Conservation (phyloP, 192 early-diverging fungal genomes). For the Coemansia interrupta region DNA sequence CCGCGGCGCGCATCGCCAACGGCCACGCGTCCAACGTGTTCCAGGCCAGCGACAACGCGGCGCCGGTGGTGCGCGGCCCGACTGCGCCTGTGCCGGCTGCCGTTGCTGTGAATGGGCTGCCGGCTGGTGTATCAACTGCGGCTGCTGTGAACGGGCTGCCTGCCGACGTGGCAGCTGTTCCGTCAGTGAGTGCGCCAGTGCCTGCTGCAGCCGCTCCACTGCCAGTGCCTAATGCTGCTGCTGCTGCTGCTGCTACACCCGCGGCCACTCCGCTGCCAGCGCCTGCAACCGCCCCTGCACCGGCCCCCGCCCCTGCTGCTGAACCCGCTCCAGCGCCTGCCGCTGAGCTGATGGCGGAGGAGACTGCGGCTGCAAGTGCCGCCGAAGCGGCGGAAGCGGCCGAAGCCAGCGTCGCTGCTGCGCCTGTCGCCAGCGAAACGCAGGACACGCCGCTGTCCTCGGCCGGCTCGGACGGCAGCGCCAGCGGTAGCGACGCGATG, state of each 20-base stretch:
- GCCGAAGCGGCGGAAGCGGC: neutral
- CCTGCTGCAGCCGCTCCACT: neutral
- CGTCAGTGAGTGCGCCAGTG: neutral
- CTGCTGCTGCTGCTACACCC: neutral
- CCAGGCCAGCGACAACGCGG: slow-evolving; percentile 34
- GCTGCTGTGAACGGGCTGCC: neutral
- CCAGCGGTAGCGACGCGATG: neutral
- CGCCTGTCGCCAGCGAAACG: neutral
- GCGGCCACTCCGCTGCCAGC: too few relatives aligned
- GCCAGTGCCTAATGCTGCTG: neutral
- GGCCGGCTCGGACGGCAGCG: neutral
- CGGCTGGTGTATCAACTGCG: neutral
- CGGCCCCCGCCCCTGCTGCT: neutral
- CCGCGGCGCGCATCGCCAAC: slow-evolving; percentile 22
- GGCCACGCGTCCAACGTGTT: slow-evolving; percentile 20
- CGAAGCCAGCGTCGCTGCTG: neutral
- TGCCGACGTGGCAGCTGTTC: neutral
- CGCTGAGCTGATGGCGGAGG: too few relatives aligned
- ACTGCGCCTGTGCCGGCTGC: slow-evolving; percentile 22
- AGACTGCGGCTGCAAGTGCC: neutral
- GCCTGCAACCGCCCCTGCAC: too few relatives aligned
- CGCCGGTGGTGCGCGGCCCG: slow-evolving; percentile 31
- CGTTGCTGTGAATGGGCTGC: neutral
- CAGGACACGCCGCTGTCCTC: neutral
- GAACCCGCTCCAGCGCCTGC: too few relatives aligned